phyloP scores from a whole-genome alignment of 805 yeast genomes.

The Candida patagonica region DNA sequence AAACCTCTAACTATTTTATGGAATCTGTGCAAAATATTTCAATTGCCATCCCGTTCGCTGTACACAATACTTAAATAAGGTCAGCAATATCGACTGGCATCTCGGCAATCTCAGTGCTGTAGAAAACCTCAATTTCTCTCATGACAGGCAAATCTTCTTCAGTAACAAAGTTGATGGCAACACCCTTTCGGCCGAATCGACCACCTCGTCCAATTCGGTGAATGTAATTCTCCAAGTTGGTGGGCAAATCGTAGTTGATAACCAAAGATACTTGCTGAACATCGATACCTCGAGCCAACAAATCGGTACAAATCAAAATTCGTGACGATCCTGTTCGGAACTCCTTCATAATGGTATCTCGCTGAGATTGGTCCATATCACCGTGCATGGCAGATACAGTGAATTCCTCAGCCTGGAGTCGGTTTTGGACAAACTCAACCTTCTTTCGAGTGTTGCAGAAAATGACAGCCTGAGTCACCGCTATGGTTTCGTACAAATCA shows the following conservation, averaged over 20 bases:
- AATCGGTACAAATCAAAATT: slow-evolving; percentile 90
- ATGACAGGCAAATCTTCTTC: slow-evolving; percentile 63
- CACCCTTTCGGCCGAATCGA: slow-evolving; percentile 94
- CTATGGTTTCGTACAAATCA: slow-evolving; percentile 88
- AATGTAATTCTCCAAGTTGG: slow-evolving; percentile 88
- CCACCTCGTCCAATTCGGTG: slow-evolving; percentile 99
- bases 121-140: slow-evolving; percentile 78
- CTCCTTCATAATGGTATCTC: slow-evolving; percentile 92
- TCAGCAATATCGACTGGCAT: slow-evolving; percentile 77
- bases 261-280: slow-evolving; percentile 96
- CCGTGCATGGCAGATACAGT: slow-evolving; percentile 96
- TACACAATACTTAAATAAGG: slow-evolving; percentile 23
- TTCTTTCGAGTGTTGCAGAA: slow-evolving; percentile 95
- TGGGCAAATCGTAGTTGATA: slow-evolving; percentile 89
- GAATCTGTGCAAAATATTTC: too few species aligned
- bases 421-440: slow-evolving; percentile 82
- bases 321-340: slow-evolving; percentile 91
- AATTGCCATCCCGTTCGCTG: too few species aligned
- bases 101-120: slow-evolving; percentile 80
- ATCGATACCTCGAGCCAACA: slow-evolving; percentile 97
- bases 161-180: slow-evolving; percentile 90
- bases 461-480: slow-evolving; percentile 95
- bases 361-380: slow-evolving; percentile 89
- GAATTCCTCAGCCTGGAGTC: slow-evolving; percentile 71
- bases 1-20: too few species aligned